Evolutionary conservation across 2,329 filamentous ascomycete genomes (phyloP), one percentile per base, ranked within the genome.

Genomic region (Talaromyces atroroseus): DNA sequence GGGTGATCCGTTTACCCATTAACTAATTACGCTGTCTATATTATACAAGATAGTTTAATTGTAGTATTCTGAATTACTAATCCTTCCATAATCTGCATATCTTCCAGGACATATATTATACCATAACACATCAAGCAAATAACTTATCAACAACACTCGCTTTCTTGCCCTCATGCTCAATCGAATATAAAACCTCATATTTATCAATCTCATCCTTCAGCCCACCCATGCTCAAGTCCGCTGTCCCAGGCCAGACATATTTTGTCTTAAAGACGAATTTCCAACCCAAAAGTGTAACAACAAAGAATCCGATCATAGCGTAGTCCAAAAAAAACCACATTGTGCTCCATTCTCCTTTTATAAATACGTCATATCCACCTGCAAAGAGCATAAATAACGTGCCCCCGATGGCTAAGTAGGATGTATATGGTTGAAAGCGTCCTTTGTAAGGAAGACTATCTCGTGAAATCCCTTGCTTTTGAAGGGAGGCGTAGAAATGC

Each of bases 291-390:
- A 89, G 82, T 67, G 87, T 78, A 26, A 79, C 72, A 8, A 90
- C 72, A 70, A 88, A 90, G 40, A 90, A 71, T 1, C 87, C 87
- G 63, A 91, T 89, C 57, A 87, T 87, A 16, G 86, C 74, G 70
- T 90, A 90, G 40, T 85, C 86, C 1, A 85, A 88, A 68, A 90
- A 81, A 71, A 90, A 90, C 64, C 81, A 84, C 76, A 86, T 83
- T 76, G 86, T 86, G 68, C 86, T 82, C 60, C 87, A 88, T 44
- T 75, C 75, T 52, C 76, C 77, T 53, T 78, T 71, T 7, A 83
- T 76, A 69, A 92, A 92, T 56, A 86, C 84, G 55, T 80, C 78
- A 72, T 84, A 92, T 77, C 89, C 91, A 80, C 91, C 92, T 67
- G 88, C 91, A 56, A 92, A 68, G 3, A 86, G 82, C 58, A 92